Evolutionary conservation across 1,284 basidiomycete species (phyloP), one percentile per base, ranked within the genome.

Genomic region (Cystobasidium sp.): DNA sequence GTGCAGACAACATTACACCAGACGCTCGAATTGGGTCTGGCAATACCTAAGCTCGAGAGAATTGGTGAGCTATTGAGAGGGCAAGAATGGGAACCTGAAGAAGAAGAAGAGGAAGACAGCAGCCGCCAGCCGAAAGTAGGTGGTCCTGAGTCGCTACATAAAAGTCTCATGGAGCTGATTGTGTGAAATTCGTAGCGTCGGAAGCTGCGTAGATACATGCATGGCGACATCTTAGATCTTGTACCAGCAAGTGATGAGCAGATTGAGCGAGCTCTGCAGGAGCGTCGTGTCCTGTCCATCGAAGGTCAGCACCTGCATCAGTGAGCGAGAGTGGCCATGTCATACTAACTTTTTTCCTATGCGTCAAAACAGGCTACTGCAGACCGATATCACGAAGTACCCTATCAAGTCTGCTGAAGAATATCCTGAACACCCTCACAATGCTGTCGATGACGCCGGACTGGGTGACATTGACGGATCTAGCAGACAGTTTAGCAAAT

Each of bases 1-100:
- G 77, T 79, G 18, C 65, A 78, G 51, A 62, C 65, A 14, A 77
- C 77, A 16, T 55, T 80, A 55, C 78, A 79, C 56, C 79, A 80
- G 68, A 80, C 79, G 67, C 67, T 80, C 53, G 79, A 80, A 52
- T 68, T 76, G 12, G 75, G 77, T 4, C 74, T 71, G 10, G 62
- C 53, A 10, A 78, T 79, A 16, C 76, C 79, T 10, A 74, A 75
- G 49, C 64, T 75, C 5, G 69, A 72, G 20, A 63, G 64, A 37
- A 68, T 75, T 39, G 9, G 51, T 14, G 69, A 75, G 18, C 63
- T 75, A 10, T 69, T 75, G 16, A 59, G 31, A 63, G 75, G 59
- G 0, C 75, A 73, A 31, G 56, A 71, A n/a, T 75, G 75, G 75
- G 31, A 37, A 12, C 65, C 46, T 10, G 73, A 75, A 16, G 66